phyloP scores from a whole-genome alignment of 31 red algal genomes.

The Asparagopsis taxiformis region DNA sequence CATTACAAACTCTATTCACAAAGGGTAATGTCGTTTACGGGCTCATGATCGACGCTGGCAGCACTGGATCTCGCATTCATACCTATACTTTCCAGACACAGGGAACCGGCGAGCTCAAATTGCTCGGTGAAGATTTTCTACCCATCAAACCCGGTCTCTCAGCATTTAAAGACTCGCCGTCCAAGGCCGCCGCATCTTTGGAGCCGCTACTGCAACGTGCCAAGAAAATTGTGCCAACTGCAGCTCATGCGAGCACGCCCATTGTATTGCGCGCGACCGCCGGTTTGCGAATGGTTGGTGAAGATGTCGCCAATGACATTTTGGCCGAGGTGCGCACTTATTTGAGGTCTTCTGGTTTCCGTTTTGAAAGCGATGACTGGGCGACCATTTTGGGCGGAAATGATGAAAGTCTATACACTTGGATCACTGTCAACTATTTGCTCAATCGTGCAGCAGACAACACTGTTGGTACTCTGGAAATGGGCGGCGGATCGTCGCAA shows the following conservation, averaged over 20 bases:
- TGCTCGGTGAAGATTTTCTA: constrained; percentile 68
- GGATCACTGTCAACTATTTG: constrained; percentile 94
- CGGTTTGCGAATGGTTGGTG: constrained; percentile 77
- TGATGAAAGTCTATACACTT: constrained; percentile 90
- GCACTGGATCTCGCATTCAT: constrained; percentile 83
- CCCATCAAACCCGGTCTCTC: constrained; percentile 84
- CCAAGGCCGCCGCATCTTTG: constrained; percentile 45
- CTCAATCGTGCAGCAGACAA: constrained; percentile 51
- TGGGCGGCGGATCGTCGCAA: constrained; percentile 89
- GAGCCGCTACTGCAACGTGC: constrained; percentile 66
- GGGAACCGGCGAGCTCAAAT: constrained; percentile 31
- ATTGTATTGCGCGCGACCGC: constrained; percentile 86
- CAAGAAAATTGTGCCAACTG: constrained; percentile 31
- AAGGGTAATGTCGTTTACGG: constrained; percentile 48
- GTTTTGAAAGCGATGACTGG: constrained; percentile 77
- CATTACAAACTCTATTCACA: constrained; percentile 34
- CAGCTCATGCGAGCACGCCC: constrained; percentile 34
- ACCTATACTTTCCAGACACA: constrained; percentile 64
- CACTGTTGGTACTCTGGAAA: constrained; percentile 84
- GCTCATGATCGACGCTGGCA: constrained; percentile 92
- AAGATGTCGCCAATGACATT: constrained; percentile 56
- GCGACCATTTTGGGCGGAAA: constrained; percentile 79
- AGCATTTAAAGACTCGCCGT: constrained; percentile 39
- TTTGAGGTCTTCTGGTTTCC: constrained; percentile 63
- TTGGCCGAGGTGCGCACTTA: constrained; percentile 63